These are phyloP conservation scores for Russula abietina DNA, from an alignment of 768 basidiomycete genomes.

Conservation along the genomic window DNA sequence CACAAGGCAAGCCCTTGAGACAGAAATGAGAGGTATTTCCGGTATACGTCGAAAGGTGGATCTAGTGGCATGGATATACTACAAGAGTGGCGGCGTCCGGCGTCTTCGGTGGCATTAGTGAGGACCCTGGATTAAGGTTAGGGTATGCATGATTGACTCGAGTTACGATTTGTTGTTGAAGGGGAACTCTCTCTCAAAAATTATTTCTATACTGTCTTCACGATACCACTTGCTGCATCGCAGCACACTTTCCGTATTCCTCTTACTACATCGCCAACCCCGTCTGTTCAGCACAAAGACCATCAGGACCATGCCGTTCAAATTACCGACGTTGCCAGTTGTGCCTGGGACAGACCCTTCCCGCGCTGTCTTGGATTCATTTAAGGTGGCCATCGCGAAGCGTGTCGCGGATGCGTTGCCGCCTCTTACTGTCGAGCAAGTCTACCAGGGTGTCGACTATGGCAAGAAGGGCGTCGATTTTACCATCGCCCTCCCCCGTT, in stretches of 20 bases:
- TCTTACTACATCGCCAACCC: background rate
- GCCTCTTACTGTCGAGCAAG: slow-evolving; percentile 63
- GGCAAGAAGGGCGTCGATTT: slow-evolving; percentile 95
- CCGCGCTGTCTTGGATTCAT: slow-evolving; percentile 63
- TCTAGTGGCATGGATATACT: background rate
- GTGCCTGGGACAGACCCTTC: slow-evolving; percentile 54
- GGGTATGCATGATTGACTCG: background rate
- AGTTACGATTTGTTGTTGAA: background rate
- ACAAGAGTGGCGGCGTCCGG: no score
- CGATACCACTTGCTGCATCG: slow-evolving; percentile 14
- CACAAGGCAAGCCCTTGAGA: slow-evolving; percentile 16
- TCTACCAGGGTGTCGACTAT: slow-evolving; percentile 79
- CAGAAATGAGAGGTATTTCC: slow-evolving; percentile 10
- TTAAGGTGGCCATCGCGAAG: slow-evolving; percentile 76
- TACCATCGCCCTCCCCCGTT: slow-evolving; percentile 86
- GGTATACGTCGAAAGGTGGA: slow-evolving; percentile 7
- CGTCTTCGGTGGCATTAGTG: no score
- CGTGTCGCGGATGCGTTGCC: slow-evolving; percentile 61
- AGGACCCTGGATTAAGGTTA: slow-evolving; percentile 17
- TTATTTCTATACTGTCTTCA: slow-evolving; percentile 7
- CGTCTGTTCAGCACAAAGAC: background rate
- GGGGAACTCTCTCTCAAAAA: slow-evolving; percentile 4
- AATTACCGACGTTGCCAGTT: slow-evolving; percentile 36
- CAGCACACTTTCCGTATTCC: slow-evolving; percentile 3
- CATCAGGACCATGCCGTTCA: slow-evolving; percentile 8